Base-by-base conservation (phyloP, 805 yeast species). In the Cyberlindnera saturnus region DNA sequence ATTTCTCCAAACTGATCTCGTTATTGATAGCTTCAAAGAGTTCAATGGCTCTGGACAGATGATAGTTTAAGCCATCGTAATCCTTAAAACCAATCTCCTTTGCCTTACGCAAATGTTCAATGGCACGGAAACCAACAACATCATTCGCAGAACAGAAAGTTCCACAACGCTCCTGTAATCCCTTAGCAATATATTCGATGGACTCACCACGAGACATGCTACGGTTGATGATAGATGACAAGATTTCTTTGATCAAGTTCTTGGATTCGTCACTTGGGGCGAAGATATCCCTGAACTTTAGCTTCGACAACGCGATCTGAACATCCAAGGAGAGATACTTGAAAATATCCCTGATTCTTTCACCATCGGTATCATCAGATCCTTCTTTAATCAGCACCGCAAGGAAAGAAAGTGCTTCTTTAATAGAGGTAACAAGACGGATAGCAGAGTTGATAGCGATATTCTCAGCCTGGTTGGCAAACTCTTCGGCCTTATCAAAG, bases 111-210 rank as follows among this genome's bases (percentile, higher is more conserved):
- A 93, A 70, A 61, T 85, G 89, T 61, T 93, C 99, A 53, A 89
- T 81, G 0, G 97, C 98, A 63, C 91, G 85, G 71, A 90, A 93
- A 13, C 93, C 86, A 46, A 89, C 74, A 23, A 93, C 96, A 63
- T 93, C 99, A 51, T 85, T 87, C 14, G 95, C 79, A 0, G 97
- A 87, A 58, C 98, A 93, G 64, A 89, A 93, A 0, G 96, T 81
- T 1, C 96, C 95, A 69, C 99, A 93, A 46, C 91, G 81, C 42
- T 87, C 95, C 63, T 93, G 96, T 40, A 93, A 68, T 1, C 90
- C 80, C 31, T 82, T 80, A 1, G 97, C 95, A 40, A 91, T 86
- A 44, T 83, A 71, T 59, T 91, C 98, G 36, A 93, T 91, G 0
- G 96, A 85, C 4, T 87, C 91, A n/a, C 99, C 98, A 50, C 86